Base-by-base conservation (phyloP, 2,329 filamentous ascomycete species). In the Shiraia sp. region DNA sequence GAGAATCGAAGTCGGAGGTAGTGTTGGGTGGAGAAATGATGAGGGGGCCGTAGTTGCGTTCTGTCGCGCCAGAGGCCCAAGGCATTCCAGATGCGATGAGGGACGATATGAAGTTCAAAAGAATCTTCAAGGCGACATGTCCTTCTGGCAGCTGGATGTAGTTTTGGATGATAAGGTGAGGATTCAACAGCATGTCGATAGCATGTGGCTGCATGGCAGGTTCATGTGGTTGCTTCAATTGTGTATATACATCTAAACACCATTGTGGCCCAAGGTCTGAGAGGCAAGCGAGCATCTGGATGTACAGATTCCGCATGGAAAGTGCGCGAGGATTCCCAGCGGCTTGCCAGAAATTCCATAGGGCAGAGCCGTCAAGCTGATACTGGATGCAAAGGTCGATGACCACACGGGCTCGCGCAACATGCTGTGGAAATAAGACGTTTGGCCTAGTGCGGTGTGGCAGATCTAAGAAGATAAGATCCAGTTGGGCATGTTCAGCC, bases 231-330 rank as follows among this genome's bases (percentile, higher is more conserved):
- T 54, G 50, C 33, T 59, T 50, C 2, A 68, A 57, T 17, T 56
- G 59, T 6, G 55, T 46, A 35, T 61, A 61, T 2, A 72, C 53
- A 16, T 72, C 64, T 10, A 63, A 47, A 9, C 72, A 53, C 69
- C 69, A 75, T 25, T 66, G 51, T 0, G 68, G 51, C 2, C 72
- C 72, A 48, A 68, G 72, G 8, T 66, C 59, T 39, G 73, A 63
- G 2, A 69, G 55, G 47, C 70, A 73, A 2, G 69, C 67, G 2
- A 75, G 56, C 4, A 69, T 72, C 39, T 73, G 68, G 10, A 66
- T 59, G 52, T 72, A 75, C 4, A 71, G 63, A 26, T 72, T 72
- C n/a, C 58, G 55, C 59, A 73, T 68, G 2, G 63, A 55, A 10
- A 67, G 58, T 14, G 68, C 67, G 12, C 69, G 62, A 3, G 59